A percentile compares a stretch with the other conserved stretches of the same genome.
Evolutionary conservation across 2,329 filamentous ascomycete species (phyloP).

Genomic region (Nemania sp.): DNA sequence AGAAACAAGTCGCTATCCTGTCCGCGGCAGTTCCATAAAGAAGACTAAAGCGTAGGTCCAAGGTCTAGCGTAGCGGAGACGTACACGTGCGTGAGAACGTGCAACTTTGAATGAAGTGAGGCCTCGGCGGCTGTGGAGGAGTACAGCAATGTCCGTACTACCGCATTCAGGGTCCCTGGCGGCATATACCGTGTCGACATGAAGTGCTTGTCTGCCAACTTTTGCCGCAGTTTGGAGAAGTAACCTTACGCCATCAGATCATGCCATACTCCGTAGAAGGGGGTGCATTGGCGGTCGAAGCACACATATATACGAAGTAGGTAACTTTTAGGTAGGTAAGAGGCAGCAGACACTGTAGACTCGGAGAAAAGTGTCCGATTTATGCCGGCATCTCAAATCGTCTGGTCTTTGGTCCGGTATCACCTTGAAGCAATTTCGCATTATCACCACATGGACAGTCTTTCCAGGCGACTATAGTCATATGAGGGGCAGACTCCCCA

Average conservation of each 20-base stretch:
- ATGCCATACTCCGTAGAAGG: slow-evolving; percentile 17
- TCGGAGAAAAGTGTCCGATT: too few species aligned
- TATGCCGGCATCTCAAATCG: slow-evolving; percentile 14
- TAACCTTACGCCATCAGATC: too few species aligned
- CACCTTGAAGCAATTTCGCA: too few species aligned
- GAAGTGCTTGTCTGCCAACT: slow-evolving; percentile 4
- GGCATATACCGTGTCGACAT: neutral
- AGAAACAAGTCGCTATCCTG: too few species aligned
- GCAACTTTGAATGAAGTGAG: slow-evolving; percentile 4
- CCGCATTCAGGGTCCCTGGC: neutral
- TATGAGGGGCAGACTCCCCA: too few species aligned
- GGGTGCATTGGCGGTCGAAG: neutral
- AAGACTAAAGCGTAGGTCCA: neutral
- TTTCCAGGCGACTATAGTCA: too few species aligned
- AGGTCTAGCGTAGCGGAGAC: slow-evolving; percentile 5
- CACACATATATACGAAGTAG: neutral
- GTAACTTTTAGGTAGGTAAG: neutral
- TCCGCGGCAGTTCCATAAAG: neutral
- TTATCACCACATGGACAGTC: too few species aligned
- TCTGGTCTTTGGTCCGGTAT: too few species aligned
- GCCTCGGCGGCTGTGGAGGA: slow-evolving; percentile 8
- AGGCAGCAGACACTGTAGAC: too few species aligned
- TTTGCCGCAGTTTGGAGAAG: slow-evolving; percentile 1
- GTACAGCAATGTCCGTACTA: too few species aligned
- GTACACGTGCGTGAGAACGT: neutral